Percentiles rank a stretch among this genome's conserved stretches.
phyloP scores from a whole-genome alignment of 208 protist genomes.

The Acanthamoeba pearcei region DNA sequence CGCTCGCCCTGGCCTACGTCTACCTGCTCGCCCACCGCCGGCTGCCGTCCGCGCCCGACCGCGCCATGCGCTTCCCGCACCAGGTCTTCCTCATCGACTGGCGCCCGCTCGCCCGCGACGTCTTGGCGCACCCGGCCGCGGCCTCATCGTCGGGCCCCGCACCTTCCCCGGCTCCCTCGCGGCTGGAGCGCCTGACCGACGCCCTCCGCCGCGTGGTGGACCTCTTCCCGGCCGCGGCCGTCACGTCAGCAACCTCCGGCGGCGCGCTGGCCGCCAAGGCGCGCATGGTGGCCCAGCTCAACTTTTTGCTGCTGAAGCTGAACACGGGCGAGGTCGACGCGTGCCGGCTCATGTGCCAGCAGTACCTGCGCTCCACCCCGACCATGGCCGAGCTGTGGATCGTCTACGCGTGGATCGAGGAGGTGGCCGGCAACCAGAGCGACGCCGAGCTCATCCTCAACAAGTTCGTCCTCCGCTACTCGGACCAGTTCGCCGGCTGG shows the following conservation, averaged over 20 bases:
- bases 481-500: constrained; percentile 49
- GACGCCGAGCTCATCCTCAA: constrained; percentile 35
- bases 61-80: constrained; percentile 47
- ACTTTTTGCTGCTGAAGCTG: background rate
- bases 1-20: background rate
- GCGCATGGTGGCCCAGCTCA: constrained; percentile 11
- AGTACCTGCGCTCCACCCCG: constrained; percentile 35
- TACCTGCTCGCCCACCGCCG: background rate
- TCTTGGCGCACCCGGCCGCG: background rate
- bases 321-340: constrained; percentile 30
- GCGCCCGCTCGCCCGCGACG: background rate
- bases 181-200: background rate
- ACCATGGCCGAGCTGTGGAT: constrained; percentile 44
- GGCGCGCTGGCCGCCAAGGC: background rate
- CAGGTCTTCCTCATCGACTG: constrained; percentile 38
- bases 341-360: constrained; percentile 4
- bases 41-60: background rate
- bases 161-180: too few relatives aligned
- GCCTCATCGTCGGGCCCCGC: background rate
- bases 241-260: background rate
- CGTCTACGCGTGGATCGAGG: constrained; percentile 44
- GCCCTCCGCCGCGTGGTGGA: background rate
- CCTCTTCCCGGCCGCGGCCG: background rate
- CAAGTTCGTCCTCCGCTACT: constrained; percentile 1
- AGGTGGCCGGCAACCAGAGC: constrained; percentile 31